phyloP scores from a whole-genome alignment of 768 basidiomycete species.

The Phlebiopsis flavidoalba region DNA sequence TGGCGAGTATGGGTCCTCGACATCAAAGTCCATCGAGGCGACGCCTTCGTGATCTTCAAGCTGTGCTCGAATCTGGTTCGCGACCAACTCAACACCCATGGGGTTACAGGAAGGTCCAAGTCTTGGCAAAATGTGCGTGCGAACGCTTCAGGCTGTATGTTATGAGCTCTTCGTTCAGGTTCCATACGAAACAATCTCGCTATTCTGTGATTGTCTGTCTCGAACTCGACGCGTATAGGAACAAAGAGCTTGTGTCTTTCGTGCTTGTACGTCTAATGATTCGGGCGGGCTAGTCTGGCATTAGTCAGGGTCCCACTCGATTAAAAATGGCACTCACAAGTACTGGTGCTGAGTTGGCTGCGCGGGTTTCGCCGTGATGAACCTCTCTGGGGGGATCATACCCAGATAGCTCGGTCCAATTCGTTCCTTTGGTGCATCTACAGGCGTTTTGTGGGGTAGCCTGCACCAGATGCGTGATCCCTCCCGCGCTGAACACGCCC shows the following conservation, averaged over 20 bases:
- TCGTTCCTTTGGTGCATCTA: constrained; percentile 43
- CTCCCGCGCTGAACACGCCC: constrained; percentile 49
- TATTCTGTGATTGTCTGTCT: constrained; percentile 86
- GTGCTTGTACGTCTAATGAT: constrained; percentile 57
- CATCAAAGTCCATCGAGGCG: constrained; percentile 72
- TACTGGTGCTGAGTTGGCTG: constrained; percentile 64
- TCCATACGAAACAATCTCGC: constrained; percentile 97
- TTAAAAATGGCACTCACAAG: constrained; percentile 46
- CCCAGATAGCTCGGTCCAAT: constrained; percentile 86
- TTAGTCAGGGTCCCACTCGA: background rate
- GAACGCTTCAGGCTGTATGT: constrained; percentile 82
- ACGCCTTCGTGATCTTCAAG: constrained; percentile 86
- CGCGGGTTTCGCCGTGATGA: constrained; percentile 59
- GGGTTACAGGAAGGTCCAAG: constrained; percentile 63
- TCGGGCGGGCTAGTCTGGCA: constrained; percentile 45
- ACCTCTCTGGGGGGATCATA: constrained; percentile 72
- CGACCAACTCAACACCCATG: constrained; percentile 76
- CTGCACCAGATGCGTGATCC: constrained; percentile 27
- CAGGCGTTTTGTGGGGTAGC: constrained; percentile 30
- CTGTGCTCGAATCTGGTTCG: constrained; percentile 86
- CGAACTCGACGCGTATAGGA: constrained; percentile 93
- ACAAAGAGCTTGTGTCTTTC: constrained; percentile 55
- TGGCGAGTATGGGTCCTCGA: constrained; percentile 41
- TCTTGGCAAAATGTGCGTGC: constrained; percentile 86
- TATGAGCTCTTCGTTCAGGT: constrained; percentile 81